Base-by-base conservation (phyloP, 805 yeast species). In the Spathaspora arborariae region DNA sequence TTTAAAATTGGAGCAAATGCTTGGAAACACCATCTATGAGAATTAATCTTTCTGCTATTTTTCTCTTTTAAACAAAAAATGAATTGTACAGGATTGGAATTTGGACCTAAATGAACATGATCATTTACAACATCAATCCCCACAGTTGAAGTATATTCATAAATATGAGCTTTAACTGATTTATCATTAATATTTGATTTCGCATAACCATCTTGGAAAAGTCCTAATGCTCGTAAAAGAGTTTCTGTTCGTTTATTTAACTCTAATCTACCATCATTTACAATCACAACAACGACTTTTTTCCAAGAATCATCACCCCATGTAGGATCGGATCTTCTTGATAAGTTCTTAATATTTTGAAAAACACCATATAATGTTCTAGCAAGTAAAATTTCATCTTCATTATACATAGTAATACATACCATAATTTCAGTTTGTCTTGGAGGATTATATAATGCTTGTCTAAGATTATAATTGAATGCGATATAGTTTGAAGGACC, bases 231-330 rank as follows among this genome's bases (percentile, higher is more conserved):
- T 11, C 94, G 85, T 62, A 92, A 71, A 24, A 92, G 71, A 7
- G 91, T 90, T 58, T 83, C 79, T 0, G 97, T 79, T 42, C 91
- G 75, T 40, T 86, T 86, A 63, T 88, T 78, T 48, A 92, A 81
- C 55, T 90, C 88, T 11, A 81, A 78, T 57, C 98, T 81, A 50
- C 99, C 99, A 68, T 92, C 99, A 49, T 91, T 85, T 11, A 92
- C 91, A 24, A 92, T 80, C 54, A 88, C 81, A 16, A 94, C 94
- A 9, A 89, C 96, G 27, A 92, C 82, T 59, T 89, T 92, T 56
- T 91, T 89, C 98, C 98, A 92, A 0, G 96, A 82, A 48, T 88
- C 96, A 39, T 81, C 81, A n/a, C 98, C 98, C 99, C 99, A 92
- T 1, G 82, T 77, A 11, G 80, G 77, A 51, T 82, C 77, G 26